Conservation (phyloP, 2,329 filamentous ascomycete genomes). For the Apiospora malaysiana region DNA sequence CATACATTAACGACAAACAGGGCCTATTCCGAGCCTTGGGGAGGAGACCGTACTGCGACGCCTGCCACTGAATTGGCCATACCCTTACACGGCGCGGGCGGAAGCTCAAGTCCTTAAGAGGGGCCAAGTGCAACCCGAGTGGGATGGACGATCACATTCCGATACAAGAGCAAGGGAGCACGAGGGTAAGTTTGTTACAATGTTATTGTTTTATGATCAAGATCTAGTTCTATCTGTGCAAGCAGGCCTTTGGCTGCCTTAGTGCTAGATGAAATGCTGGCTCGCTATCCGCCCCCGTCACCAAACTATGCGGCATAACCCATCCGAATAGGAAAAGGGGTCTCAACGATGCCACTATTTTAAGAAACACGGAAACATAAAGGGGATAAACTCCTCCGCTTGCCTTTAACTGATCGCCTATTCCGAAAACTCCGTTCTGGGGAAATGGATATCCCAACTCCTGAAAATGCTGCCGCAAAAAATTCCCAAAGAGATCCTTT, state of each 20-base stretch:
- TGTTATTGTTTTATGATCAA: not conserved
- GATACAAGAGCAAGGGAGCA: not conserved
- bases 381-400: slow-evolving; percentile 3
- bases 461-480: slow-evolving; percentile 18
- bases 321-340: slow-evolving; percentile 6
- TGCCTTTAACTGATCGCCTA: not conserved
- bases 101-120: not conserved
- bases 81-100: no score
- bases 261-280: not conserved
- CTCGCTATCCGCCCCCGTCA: not conserved
- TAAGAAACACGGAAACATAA: not conserved
- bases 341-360: not conserved
- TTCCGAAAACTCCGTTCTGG: not conserved
- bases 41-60: not conserved
- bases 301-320: not conserved
- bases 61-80: no score
- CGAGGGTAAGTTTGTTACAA: not conserved
- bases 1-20: not conserved
- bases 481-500: not conserved
- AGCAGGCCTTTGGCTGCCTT: not conserved
- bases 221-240: not conserved
- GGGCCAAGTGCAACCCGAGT: not conserved
- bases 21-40: not conserved
- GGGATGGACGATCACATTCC: not conserved
- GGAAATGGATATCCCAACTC: slow-evolving; percentile 16